phyloP scores from a whole-genome alignment of 2,329 filamentous ascomycete genomes.

The Dactylellina sp. region DNA sequence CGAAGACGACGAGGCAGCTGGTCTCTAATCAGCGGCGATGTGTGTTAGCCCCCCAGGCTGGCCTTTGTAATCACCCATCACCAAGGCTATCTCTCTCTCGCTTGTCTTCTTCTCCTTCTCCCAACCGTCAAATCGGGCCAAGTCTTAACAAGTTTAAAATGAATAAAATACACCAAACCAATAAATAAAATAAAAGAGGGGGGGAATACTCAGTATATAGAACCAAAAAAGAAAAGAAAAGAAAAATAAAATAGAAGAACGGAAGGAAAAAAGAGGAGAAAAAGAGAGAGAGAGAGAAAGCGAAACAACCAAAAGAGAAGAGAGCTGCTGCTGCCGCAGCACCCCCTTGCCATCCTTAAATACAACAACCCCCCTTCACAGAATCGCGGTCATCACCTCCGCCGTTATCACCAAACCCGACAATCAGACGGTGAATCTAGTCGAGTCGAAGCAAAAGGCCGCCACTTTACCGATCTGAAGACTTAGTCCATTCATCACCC shows the following conservation, averaged over 20 bases:
- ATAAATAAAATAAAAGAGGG: background rate
- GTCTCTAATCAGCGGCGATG: background rate
- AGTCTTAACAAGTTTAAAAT: background rate
- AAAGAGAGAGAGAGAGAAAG: constrained; percentile 2
- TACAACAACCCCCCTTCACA: constrained; percentile 28
- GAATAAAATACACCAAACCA: background rate
- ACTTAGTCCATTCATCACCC: background rate
- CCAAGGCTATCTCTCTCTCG: background rate
- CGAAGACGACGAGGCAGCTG: constrained; percentile 6
- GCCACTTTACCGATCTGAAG: background rate
- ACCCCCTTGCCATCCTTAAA: constrained; percentile 31
- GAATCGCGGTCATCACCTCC: background rate
- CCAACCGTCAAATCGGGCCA: too few relatives aligned
- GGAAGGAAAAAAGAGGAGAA: background rate
- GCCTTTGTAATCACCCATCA: constrained; percentile 3
- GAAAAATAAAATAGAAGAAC: constrained; percentile 5
- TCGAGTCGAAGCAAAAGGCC: background rate
- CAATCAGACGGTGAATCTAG: constrained; percentile 1
- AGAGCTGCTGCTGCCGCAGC: constrained; percentile 1
- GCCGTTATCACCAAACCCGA: constrained; percentile 19
- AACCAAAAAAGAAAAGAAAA: background rate
- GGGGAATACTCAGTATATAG: background rate
- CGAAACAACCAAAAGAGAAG: background rate
- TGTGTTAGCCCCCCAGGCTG: background rate
- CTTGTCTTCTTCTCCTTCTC: constrained; percentile 8